Conservation (phyloP, 495 filamentous ascomycete species). For the Cercophora newfieldiana region DNA sequence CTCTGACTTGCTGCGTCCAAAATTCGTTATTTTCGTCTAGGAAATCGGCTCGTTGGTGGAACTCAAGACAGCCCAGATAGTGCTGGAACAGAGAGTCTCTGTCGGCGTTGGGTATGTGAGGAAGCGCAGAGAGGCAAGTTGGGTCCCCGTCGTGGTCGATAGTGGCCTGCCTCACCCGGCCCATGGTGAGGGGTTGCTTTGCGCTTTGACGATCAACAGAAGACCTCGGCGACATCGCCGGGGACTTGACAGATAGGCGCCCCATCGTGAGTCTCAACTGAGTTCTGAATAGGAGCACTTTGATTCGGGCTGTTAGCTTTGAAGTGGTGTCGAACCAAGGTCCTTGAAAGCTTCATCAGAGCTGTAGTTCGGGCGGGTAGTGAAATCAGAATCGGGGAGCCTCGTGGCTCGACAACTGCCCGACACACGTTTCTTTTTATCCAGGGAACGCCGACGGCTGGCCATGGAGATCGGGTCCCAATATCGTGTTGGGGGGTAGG, state of each 20-base stretch:
- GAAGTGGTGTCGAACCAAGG: not conserved
- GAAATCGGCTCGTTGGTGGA: not conserved
- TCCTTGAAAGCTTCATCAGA: no score
- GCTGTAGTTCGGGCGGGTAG: not conserved
- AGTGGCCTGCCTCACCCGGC: not conserved
- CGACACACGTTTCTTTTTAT: not conserved
- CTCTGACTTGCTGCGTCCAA: not conserved
- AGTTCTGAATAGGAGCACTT: no score
- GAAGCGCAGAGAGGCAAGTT: not conserved
- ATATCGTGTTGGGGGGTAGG: not conserved
- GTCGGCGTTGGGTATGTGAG: not conserved
- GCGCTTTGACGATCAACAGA: not conserved
- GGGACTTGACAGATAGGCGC: not conserved
- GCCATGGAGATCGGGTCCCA: not conserved
- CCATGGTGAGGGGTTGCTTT: not conserved
- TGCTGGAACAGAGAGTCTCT: not conserved
- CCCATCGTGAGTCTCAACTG: no score
- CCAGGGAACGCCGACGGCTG: not conserved
- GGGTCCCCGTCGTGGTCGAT: not conserved
- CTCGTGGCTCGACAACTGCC: not conserved
- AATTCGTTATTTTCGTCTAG: not conserved
- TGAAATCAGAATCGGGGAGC: not conserved
- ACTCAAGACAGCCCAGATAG: conserved; percentile 1
- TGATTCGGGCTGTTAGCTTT: no score
- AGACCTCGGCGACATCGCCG: not conserved